phyloP scores from a whole-genome alignment of 2,329 filamentous ascomycete genomes.

The Cytospora piceicola region DNA sequence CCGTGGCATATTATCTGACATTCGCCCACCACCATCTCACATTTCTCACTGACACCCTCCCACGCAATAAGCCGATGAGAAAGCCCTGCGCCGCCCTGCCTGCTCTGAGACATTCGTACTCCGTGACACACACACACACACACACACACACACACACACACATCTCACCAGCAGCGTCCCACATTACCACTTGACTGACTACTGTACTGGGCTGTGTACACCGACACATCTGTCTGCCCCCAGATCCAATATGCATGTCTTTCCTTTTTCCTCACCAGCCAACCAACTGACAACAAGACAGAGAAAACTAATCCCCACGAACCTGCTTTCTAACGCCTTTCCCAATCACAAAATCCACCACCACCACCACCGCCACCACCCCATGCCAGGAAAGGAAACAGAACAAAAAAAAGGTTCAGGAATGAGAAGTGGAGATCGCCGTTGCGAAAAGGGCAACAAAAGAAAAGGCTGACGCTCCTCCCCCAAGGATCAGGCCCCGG shows the following conservation, averaged over 20 bases:
- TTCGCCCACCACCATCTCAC: constrained; percentile 5
- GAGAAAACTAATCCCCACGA: not conserved
- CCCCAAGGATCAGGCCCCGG: constrained; percentile 19
- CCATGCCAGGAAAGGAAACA: not conserved
- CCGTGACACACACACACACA: constrained; percentile 18
- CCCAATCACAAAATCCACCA: not conserved
- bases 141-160: constrained; percentile 18
- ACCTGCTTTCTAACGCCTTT: not conserved
- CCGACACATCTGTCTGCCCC: not conserved
- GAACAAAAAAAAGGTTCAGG: too few relatives aligned
- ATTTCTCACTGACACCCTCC: not conserved
- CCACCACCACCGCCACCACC: too few relatives aligned
- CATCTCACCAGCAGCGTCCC: constrained; percentile 3
- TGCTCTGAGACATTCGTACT: constrained; percentile 18
- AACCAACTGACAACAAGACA: not conserved
- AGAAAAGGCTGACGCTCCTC: constrained; percentile 18
- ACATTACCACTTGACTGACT: too few relatives aligned
- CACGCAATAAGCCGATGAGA: not conserved
- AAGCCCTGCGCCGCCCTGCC: constrained; percentile 4
- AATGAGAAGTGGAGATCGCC: not conserved
- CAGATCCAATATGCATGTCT: not conserved
- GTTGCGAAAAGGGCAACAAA: constrained; percentile 12
- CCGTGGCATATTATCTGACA: constrained; percentile 24
- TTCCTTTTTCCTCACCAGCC: not conserved
- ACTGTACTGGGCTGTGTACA: not conserved